These are phyloP conservation scores for Rickenella mellea DNA, from an alignment of 768 basidiomycete genomes.

Conservation along the genomic window DNA sequence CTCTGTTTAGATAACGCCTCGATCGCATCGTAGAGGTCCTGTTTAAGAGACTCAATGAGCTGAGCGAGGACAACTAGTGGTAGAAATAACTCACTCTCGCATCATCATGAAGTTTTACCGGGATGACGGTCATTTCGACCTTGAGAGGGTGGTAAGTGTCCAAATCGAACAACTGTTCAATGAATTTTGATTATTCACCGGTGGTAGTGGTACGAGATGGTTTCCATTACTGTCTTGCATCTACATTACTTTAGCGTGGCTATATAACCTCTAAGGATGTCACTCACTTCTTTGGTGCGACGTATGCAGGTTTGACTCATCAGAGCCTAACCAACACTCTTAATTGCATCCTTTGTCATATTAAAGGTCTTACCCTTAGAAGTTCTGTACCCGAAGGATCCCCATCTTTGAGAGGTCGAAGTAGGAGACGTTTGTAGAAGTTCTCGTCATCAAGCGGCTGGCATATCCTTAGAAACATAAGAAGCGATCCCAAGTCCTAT, in stretches of 20 bases:
- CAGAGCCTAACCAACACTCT: slow-evolving; percentile 37
- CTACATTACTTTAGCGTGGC: slow-evolving; percentile 27
- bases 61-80: background rate
- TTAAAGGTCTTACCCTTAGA: slow-evolving; percentile 40
- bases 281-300: slow-evolving; percentile 66
- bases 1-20: slow-evolving; percentile 53
- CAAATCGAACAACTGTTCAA: background rate
- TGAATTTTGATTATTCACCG: slow-evolving; percentile 30
- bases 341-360: background rate
- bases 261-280: background rate
- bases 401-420: slow-evolving; percentile 70
- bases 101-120: slow-evolving; percentile 53
- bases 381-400: slow-evolving; percentile 60
- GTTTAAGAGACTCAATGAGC: background rate
- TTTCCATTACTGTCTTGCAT: slow-evolving; percentile 81
- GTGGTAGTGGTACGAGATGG: slow-evolving; percentile 65
- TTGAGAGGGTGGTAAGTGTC: slow-evolving; percentile 15
- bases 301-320: slow-evolving; percentile 76
- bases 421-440: slow-evolving; percentile 68
- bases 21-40: slow-evolving; percentile 64
- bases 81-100: slow-evolving; percentile 41
- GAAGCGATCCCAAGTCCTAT: slow-evolving; percentile 82
- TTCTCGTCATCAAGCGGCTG: slow-evolving; percentile 75
- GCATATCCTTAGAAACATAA: slow-evolving; percentile 82
- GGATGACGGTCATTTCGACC: slow-evolving; percentile 73